phyloP scores from a whole-genome alignment of 2,329 filamentous ascomycete genomes.

The Beauveria rudraprayagi region DNA sequence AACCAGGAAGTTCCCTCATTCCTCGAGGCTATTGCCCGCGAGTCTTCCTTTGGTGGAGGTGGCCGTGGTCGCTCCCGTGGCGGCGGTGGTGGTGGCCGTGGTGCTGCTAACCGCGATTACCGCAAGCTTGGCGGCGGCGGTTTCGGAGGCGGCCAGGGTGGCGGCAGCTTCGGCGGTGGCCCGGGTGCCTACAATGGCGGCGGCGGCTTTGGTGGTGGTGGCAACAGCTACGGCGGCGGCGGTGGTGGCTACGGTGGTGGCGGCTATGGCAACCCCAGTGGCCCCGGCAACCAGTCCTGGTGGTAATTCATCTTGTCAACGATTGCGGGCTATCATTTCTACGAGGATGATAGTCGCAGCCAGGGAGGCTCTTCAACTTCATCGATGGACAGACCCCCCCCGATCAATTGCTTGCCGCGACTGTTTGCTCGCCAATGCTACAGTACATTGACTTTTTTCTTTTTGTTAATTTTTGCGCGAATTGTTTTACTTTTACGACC shows the following conservation, averaged over 20 bases:
- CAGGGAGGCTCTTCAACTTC: background rate
- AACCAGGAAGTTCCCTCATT: constrained; percentile 94
- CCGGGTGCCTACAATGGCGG: constrained; percentile 26
- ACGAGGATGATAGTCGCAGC: background rate
- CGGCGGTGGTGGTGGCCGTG: constrained; percentile 58
- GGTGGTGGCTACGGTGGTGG: constrained; percentile 37
- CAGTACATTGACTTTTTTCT: constrained; percentile 20
- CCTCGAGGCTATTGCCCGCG: constrained; percentile 94
- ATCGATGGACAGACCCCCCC: background rate
- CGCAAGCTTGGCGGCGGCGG: constrained; percentile 61
- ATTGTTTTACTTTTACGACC: constrained; percentile 7
- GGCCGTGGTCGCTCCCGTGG: constrained; percentile 47
- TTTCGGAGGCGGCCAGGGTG: constrained; percentile 21
- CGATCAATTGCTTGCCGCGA: background rate
- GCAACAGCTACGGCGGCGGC: constrained; percentile 32
- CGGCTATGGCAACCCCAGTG: constrained; percentile 61
- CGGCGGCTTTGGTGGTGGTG: constrained; percentile 34
- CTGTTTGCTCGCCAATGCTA: background rate
- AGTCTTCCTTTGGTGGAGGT: constrained; percentile 74
- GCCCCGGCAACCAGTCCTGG: constrained; percentile 59
- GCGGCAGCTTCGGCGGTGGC: constrained; percentile 23
- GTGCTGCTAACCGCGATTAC: constrained; percentile 75
- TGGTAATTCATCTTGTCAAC: constrained; percentile 39
- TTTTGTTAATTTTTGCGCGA: constrained; percentile 3
- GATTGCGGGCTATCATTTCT: background rate